Evolutionary conservation across 768 basidiomycete species (phyloP), one percentile per base, ranked within the genome.

Genomic region (Lepiota brunneoincarnata): DNA sequence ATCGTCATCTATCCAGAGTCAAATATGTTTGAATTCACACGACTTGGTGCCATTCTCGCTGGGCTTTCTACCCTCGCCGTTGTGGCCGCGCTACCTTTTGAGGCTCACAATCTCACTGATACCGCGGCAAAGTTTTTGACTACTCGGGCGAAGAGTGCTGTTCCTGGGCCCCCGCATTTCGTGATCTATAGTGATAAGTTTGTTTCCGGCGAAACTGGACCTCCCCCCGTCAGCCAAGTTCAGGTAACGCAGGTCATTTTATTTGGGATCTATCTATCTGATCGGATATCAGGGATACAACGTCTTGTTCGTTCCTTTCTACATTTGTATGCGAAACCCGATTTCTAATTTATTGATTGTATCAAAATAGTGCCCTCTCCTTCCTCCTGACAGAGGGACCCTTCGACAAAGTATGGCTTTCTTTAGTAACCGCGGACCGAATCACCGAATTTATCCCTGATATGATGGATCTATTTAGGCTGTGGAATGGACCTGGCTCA

Each of bases 331-430:
- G 34, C 20, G 18, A 37, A 31, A n/a, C 0, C 2, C 18, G 7
- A n/a, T 31, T 6, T 31, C 7, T 28, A 28, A 4, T 31, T 31
- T 31, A 9, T 31, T 31, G 31, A 31, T 10, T 31, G 18, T 44
- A 51, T 55, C 34, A n/a, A 14, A 37, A 77, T 75, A 65, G 68
- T 71, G 20, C 72, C 77, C 38, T 67, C 45, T 80, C 82, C 12
- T 86, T 84, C 73, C 72, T 83, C 44, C 73, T 85, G 7, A 58
- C 71, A 5, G 76, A 71, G 55, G 84, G 84, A 24, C 71, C 83
- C 18, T 81, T 71, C 63, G 84, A 86, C 61, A 82, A 84, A 69
- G 74, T 73, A 54, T 24, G 48, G 10, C 37, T 37, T 21, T 7
- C 21, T 37, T 17, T 31, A 31, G 31, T 31, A 31, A 9, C 17